Evolutionary conservation across 768 basidiomycete genomes (phyloP), one percentile per base, ranked within the genome.

Genomic region (Guyanaporus albipodus): DNA sequence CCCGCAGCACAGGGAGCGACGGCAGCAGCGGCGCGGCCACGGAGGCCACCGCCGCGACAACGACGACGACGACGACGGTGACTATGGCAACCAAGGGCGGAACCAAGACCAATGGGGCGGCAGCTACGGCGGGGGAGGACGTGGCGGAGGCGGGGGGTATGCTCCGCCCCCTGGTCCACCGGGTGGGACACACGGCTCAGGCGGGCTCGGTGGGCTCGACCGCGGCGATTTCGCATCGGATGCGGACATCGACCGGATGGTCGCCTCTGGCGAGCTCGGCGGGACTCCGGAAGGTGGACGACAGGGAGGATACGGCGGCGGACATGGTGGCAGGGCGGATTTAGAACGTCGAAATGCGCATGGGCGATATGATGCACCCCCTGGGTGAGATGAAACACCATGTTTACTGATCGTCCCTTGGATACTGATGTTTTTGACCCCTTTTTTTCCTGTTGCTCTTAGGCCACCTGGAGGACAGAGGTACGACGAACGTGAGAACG

Each of bases 181-280:
- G 2, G 34, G 45, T 5, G 40, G 47, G 0, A 18, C 3, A 3
- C 50, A 41, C 17, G 39, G 38, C 0, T 1, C 26, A 1, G 11
- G 21, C 10, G 55, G 1, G 21, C n/a, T 37, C 8, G 54, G 57
- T 4, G 62, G 53, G 6, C 40, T 62, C 15, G 53, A 48, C 36
- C 57, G 51, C 1, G 46, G 36, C n/a, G 62, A 64, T 55, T 67
- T 67, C 37, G 62, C 58, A 40, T 52, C 62, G 37, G 62, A 64
- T 51, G 59, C 36, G 4, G 62, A 64, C 1, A 55, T 64, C 27
- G 17, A 49, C 7, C 50, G 51, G 40, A 53, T 64, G 55, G 41
- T 67, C 36, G 1, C 34, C 3, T 4, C 44, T 1, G 62, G 64
- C 2, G 41, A 38, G 37, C 53, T 64, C 12, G 7, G 21, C 6